phyloP scores from a whole-genome alignment of 495 filamentous ascomycete genomes.

The Lasiosphaeris hirsuta region DNA sequence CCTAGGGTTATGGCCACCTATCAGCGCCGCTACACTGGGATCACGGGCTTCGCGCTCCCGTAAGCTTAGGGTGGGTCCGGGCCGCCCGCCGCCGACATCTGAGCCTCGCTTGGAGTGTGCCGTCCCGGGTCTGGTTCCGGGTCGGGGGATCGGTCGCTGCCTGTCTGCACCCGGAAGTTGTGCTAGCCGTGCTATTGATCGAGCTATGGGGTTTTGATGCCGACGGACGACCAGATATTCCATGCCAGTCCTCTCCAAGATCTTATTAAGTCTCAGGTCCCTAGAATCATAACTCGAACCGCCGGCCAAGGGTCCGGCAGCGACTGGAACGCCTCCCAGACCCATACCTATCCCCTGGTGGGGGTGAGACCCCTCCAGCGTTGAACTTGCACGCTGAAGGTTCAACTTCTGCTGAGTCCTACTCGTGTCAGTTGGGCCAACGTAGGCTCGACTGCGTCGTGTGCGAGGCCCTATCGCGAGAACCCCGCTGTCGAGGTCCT shows the following conservation, averaged over 20 bases:
- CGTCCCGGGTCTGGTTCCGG: slow-evolving; percentile 16
- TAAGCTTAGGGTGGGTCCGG: neutral
- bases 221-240: slow-evolving; percentile 67
- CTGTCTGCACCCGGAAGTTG: slow-evolving; percentile 48
- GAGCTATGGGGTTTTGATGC: slow-evolving; percentile 62
- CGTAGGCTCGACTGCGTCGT: slow-evolving; percentile 17
- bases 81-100: slow-evolving; percentile 10
- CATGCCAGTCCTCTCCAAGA: slow-evolving; percentile 59
- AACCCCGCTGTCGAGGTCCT: slow-evolving; percentile 30
- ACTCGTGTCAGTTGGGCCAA: slow-evolving; percentile 50
- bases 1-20: slow-evolving; percentile 14
- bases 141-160: slow-evolving; percentile 42
- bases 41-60: slow-evolving; percentile 5
- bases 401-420: slow-evolving; percentile 70
- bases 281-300: slow-evolving; percentile 42
- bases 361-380: slow-evolving; percentile 53
- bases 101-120: slow-evolving; percentile 15
- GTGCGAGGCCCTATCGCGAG: slow-evolving; percentile 15
- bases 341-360: slow-evolving; percentile 32
- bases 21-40: slow-evolving; percentile 1
- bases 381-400: slow-evolving; percentile 64
- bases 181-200: slow-evolving; percentile 52
- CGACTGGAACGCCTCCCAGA: slow-evolving; percentile 31
- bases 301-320: slow-evolving; percentile 35
- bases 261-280: slow-evolving; percentile 52